Percentiles rank a stretch among this genome's conserved stretches.
phyloP scores from a whole-genome alignment of 441 rosid genomes.

The Mallotus repandus region DNA sequence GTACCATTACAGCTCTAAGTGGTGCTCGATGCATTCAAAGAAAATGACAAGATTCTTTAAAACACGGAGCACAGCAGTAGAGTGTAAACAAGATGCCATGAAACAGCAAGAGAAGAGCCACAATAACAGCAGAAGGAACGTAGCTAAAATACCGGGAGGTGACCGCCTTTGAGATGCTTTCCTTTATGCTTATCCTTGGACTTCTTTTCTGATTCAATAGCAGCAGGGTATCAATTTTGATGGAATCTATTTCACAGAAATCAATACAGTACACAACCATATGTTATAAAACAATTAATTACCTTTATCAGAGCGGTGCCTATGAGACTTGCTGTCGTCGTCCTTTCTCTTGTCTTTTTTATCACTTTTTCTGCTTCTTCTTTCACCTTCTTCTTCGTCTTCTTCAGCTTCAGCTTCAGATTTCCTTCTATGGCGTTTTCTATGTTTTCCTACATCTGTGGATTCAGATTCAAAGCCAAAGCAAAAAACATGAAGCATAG shows the following conservation, averaged over 20 bases:
- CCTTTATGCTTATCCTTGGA: conserved; percentile 59
- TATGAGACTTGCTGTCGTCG: conserved; percentile 47
- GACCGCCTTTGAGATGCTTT: conserved; percentile 47
- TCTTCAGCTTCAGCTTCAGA: conserved; percentile 37
- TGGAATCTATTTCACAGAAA: conserved; percentile 17
- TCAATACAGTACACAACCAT: not conserved
- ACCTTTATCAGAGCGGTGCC: conserved; percentile 68
- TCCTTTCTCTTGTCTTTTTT: conserved; percentile 49
- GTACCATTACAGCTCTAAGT: not conserved
- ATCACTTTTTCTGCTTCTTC: conserved; percentile 49
- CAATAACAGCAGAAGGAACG: conserved; percentile 4
- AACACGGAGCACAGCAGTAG: not conserved
- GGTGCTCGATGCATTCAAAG: not conserved
- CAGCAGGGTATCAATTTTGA: conserved; percentile 26
- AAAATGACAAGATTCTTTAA: not conserved
- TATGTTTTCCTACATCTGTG: conserved; percentile 56
- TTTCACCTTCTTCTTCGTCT: conserved; percentile 35
- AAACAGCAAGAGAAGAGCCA: not conserved
- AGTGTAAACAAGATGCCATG: not conserved
- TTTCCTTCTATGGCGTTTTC: conserved; percentile 52
- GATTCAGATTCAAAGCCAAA: conserved; percentile 13
- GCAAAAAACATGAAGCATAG: not conserved
- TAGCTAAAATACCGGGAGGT: conserved; percentile 39
- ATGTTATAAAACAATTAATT: not conserved
- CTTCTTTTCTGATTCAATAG: conserved; percentile 64